Evolutionary conservation across 768 basidiomycete species (phyloP).

Genomic region (Grammothele lineata): DNA sequence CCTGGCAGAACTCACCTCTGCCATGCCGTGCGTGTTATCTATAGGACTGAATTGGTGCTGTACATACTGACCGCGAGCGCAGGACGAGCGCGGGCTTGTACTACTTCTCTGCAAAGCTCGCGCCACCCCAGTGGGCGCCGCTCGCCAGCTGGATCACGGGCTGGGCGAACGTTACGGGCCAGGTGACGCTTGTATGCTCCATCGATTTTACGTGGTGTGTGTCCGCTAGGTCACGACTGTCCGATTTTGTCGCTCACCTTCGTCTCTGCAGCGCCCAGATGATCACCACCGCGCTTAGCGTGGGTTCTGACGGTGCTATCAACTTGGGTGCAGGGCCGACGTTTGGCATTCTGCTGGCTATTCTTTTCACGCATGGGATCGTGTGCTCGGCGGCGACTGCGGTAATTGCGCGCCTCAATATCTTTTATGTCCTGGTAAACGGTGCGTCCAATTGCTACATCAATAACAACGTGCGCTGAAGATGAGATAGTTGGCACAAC

Average conservation of each 20-base stretch:
- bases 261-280: conserved; percentile 53
- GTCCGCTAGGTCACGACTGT: no score
- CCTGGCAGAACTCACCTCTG: conserved; percentile 70
- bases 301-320: conserved; percentile 49
- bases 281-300: conserved; percentile 68
- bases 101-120: conserved; percentile 74
- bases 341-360: conserved; percentile 61
- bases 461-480: not conserved
- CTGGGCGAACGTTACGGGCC: conserved; percentile 74
- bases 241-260: not conserved
- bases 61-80: not conserved
- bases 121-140: conserved; percentile 55
- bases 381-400: conserved; percentile 69
- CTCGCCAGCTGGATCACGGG: conserved; percentile 67
- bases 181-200: conserved; percentile 64
- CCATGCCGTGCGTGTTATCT: conserved; percentile 61
- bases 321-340: conserved; percentile 57
- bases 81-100: conserved; percentile 79
- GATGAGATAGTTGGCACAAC: conserved; percentile 47
- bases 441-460: conserved; percentile 33
- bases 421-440: conserved; percentile 67
- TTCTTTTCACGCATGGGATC: conserved; percentile 62
- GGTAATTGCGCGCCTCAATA: conserved; percentile 61
- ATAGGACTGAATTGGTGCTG: not conserved
- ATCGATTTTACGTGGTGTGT: conserved; percentile 68